These are phyloP conservation scores for Rhipidocladum racemiflorum DNA, from an alignment of 176 grass and related monocot species.

Conservation along the genomic window DNA sequence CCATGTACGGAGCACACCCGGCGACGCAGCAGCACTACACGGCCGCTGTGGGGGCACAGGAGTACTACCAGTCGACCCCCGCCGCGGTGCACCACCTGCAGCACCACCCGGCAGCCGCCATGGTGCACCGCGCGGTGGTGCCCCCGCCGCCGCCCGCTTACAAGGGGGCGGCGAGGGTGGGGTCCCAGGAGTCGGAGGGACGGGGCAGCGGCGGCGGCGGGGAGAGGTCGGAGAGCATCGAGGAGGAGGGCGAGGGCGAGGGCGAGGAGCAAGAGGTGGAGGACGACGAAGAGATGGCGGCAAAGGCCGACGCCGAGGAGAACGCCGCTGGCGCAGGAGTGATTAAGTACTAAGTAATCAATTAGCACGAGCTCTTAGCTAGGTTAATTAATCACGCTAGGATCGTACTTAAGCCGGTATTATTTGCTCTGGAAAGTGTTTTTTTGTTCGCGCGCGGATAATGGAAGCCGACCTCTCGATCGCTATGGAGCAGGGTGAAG, in stretches of 20 bases:
- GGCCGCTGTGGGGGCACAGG: conserved; percentile 46
- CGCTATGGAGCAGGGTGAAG: not conserved
- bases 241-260: conserved; percentile 69
- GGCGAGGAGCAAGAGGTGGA: conserved; percentile 47
- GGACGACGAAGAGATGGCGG: conserved; percentile 41
- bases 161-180: conserved; percentile 26
- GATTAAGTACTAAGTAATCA: conserved; percentile 25
- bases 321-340: not conserved
- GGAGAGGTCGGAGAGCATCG: conserved; percentile 84
- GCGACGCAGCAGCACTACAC: conserved; percentile 60
- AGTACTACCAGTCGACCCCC: conserved; percentile 62
- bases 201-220: conserved; percentile 33
- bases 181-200: conserved; percentile 57
- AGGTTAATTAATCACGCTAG: conserved; percentile 3
- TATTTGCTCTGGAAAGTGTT: conserved; percentile 37
- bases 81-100: conserved; percentile 58
- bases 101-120: conserved; percentile 34
- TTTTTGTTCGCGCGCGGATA: conserved; percentile 68
- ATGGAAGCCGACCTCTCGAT: conserved; percentile 37
- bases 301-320: conserved; percentile 6
- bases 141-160: conserved; percentile 13
- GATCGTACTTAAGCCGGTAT: conserved; percentile 6
- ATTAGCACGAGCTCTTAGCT: not conserved
- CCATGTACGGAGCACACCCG: conserved; percentile 76
- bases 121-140: conserved; percentile 28